These are phyloP conservation scores for Colletotrichum sp. DNA, from an alignment of 2,329 filamentous ascomycete genomes.

Conservation along the genomic window DNA sequence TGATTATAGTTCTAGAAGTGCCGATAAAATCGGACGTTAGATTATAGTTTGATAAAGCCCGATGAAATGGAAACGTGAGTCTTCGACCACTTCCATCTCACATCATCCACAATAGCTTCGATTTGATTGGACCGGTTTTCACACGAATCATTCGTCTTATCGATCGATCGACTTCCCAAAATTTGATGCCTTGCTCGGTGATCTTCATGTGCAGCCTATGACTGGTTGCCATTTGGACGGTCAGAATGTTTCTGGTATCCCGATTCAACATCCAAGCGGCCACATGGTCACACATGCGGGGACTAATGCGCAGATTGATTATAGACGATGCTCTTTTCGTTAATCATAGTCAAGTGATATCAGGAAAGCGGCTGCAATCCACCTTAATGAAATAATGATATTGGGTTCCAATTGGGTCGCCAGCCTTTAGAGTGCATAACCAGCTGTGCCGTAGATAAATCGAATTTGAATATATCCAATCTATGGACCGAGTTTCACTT, in stretches of 20 bases:
- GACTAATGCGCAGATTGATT: background rate
- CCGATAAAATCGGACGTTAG: background rate
- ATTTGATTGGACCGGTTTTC: background rate
- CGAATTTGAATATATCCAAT: background rate
- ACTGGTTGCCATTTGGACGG: fast-evolving
- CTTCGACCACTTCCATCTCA: background rate
- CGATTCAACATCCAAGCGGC: fast-evolving
- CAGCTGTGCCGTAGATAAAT: background rate
- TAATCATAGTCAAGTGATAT: fast-evolving
- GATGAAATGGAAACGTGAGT: background rate
- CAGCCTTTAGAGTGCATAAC: background rate
- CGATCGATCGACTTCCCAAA: background rate
- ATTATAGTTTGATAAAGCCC: background rate
- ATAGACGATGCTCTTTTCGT: fast-evolving
- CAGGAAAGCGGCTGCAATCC: background rate
- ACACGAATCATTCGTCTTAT: background rate
- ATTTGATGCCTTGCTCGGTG: background rate
- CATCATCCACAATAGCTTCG: background rate
- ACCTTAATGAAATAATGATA: background rate
- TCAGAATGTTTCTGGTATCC: background rate
- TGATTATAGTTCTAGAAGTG: background rate
- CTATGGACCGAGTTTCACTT: background rate
- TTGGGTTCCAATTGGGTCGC: fast-evolving
- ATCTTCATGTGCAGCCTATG: background rate
- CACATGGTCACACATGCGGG: background rate